phyloP scores from a whole-genome alignment of 768 basidiomycete genomes.

The Mycena alexandri region DNA sequence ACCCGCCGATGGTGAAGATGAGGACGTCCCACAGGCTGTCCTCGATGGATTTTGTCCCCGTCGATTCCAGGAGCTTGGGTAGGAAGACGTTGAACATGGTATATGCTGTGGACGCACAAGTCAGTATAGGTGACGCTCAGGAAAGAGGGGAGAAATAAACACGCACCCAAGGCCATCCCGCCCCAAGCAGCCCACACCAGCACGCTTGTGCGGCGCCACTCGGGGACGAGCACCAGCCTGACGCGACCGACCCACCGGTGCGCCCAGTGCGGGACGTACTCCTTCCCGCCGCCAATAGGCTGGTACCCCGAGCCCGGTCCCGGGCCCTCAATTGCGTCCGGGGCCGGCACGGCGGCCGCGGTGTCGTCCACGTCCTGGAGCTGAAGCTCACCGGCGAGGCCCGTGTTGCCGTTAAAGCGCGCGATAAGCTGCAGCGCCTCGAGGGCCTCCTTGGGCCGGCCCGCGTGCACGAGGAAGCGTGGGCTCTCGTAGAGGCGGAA shows the following conservation, averaged over 20 bases:
- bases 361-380: constrained; percentile 72
- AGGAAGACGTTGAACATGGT: constrained; percentile 96
- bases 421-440: constrained; percentile 88
- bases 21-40: constrained; percentile 88
- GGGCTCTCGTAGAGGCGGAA: constrained; percentile 97
- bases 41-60: constrained; percentile 60
- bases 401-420: constrained; percentile 80
- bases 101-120: constrained; percentile 65
- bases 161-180: constrained; percentile 79
- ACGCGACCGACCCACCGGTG: constrained; percentile 73
- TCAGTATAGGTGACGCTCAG: constrained; percentile 20
- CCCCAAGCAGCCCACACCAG: constrained; percentile 87
- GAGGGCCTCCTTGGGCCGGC: constrained; percentile 86
- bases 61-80: constrained; percentile 82
- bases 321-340: neutral
- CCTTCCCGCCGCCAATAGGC: constrained; percentile 24
- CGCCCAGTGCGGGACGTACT: constrained; percentile 25
- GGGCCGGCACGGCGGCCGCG: constrained; percentile 3
- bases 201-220: constrained; percentile 83
- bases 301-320: constrained; percentile 20
- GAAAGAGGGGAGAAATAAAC: neutral
- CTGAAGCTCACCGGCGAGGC: constrained; percentile 72
- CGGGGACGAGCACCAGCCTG: constrained; percentile 75
- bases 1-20: constrained; percentile 86
- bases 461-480: constrained; percentile 90